Conservation (phyloP, 768 basidiomycete species). For the Strobilomyces confusus region DNA sequence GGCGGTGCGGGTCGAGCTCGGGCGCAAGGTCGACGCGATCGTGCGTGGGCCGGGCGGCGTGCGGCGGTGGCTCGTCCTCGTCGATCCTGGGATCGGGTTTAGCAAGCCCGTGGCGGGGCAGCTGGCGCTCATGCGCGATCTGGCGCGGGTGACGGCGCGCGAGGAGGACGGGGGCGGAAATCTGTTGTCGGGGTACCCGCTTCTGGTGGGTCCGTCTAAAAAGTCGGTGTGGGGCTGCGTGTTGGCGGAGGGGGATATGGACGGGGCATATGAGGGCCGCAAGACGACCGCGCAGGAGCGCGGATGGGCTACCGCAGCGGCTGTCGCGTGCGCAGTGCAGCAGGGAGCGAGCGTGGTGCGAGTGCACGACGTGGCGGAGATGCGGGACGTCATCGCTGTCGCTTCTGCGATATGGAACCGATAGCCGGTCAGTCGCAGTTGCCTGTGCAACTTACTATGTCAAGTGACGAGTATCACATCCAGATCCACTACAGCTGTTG, state of each 20-base stretch:
- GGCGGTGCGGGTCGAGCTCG: conserved; percentile 71
- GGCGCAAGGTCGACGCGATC: conserved; percentile 57
- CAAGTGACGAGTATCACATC: too few relatives aligned
- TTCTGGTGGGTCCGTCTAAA: conserved; percentile 73
- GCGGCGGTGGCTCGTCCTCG: conserved; percentile 81
- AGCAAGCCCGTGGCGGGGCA: conserved; percentile 82
- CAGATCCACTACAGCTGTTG: too few relatives aligned
- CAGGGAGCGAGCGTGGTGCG: conserved; percentile 70
- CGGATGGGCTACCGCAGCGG: conserved; percentile 74
- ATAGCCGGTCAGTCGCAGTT: not conserved
- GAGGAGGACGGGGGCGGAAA: conserved; percentile 38
- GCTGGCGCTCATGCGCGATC: conserved; percentile 57
- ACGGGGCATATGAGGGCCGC: conserved; percentile 41
- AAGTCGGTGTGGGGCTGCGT: conserved; percentile 82
- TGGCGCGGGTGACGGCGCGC: conserved; percentile 40
- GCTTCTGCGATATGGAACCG: conserved; percentile 54
- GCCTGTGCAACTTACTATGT: not conserved
- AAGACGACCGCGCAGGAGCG: conserved; percentile 64
- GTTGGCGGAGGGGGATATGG: conserved; percentile 43
- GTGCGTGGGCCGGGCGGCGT: conserved; percentile 69
- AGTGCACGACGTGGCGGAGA: conserved; percentile 76
- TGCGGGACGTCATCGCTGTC: conserved; percentile 70
- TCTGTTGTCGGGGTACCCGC: conserved; percentile 54
- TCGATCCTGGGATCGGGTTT: conserved; percentile 93
- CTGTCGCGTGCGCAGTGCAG: conserved; percentile 68